Base-by-base conservation (phyloP, 2,329 filamentous ascomycete species). In the Fusarium sp. region DNA sequence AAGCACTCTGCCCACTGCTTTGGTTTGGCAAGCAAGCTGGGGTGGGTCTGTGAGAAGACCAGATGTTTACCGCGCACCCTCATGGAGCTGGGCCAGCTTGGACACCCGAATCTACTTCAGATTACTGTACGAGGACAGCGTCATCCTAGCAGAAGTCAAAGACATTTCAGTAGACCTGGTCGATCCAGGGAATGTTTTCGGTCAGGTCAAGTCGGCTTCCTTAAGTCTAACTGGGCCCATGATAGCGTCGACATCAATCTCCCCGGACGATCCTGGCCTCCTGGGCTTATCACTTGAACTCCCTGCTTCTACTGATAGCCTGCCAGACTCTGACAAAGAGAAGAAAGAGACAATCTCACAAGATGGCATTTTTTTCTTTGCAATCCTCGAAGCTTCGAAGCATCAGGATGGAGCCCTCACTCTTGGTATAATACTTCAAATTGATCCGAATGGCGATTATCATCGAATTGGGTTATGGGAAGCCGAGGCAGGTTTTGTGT, bases 71-170 rank as follows among this genome's bases (percentile, higher is more conserved):
- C 53, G 37, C 3, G 46, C 46, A 5, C 51, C 51, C 13, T 49
- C 51, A 5, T 55, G 51, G 51, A 55, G 43, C 14, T 55, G 51
- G 51, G 51, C 43, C 3, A 50, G 17, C 35, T 9, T 55, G 5
- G 51, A 55, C 29, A 9, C 25, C n/a, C 35, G 25, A 7, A 25
- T 55, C 1, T 11, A 4, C 6, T 55, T 40, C 7, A 4, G 4
- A 20, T 6, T 39, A 5, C 11, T 49, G 1, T 9, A 29, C 10
- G n/a, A 1, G 1, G 18, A 55, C 13, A 33, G 25, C 5, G 6
- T 21, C n/a, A 20, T 18, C 39, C 13, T 49, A 3, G 33, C 25
- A 0, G 8, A 33, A 11, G 17, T 55, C 2, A 11, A 20, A 7
- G 20, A 55, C 6, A 15, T 15, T 18, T 3, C 6, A 2, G 43